Conservation (phyloP, 2,329 filamentous ascomycete genomes). For the Clonostachys sp. region DNA sequence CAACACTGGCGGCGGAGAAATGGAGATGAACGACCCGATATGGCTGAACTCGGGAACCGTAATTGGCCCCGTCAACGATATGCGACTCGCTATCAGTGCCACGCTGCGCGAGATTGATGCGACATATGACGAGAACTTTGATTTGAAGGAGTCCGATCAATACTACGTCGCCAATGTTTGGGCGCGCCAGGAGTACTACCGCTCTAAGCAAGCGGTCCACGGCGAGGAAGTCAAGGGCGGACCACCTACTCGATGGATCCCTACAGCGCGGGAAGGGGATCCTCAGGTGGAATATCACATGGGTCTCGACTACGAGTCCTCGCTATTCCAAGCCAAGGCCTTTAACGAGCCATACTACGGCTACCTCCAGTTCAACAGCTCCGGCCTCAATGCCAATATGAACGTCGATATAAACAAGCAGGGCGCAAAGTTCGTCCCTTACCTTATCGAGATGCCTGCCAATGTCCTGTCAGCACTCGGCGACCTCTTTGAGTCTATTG, state of each 20-base stretch:
- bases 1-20: constrained; percentile 21
- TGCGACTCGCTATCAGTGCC: constrained; percentile 16
- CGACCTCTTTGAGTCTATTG: constrained; percentile 20
- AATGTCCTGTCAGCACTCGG: constrained; percentile 18
- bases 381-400: constrained; percentile 12
- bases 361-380: constrained; percentile 21
- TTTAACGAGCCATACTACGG: constrained; percentile 25
- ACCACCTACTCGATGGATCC: constrained; percentile 11
- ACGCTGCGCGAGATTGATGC: constrained; percentile 13
- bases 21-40: constrained; percentile 23
- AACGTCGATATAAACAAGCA: constrained; percentile 14
- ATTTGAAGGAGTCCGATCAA: constrained; percentile 32
- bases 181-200: constrained; percentile 34
- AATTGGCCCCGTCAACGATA: constrained; percentile 28
- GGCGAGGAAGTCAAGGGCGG: constrained; percentile 8
- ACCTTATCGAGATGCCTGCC: constrained; percentile 21
- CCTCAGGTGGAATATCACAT: constrained; percentile 24
- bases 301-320: constrained; percentile 32
- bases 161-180: constrained; percentile 35
- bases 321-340: constrained; percentile 31
- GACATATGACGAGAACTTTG: constrained; percentile 14
- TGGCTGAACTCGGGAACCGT: constrained; percentile 42
- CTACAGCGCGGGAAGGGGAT: constrained; percentile 8
- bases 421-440: constrained; percentile 18
- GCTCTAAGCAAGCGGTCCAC: constrained; percentile 17